A percentile compares a stretch with the other conserved stretches of the same genome.
Evolutionary conservation across 148 eudicot species (phyloP).

Genomic region (Cornus controversa): DNA sequence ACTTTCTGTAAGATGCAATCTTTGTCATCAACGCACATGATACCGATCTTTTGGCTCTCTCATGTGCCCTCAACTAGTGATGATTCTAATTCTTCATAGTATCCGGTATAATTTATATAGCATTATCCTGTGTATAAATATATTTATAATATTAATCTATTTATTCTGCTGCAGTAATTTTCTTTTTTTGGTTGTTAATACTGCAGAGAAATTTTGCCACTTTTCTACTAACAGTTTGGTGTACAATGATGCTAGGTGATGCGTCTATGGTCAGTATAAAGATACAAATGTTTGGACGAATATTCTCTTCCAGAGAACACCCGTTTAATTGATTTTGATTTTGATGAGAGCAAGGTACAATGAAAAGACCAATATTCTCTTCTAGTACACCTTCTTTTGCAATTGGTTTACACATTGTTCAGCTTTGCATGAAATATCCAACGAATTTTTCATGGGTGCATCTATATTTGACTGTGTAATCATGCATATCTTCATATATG

Average conservation of each 20-base stretch:
- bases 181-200: too few relatives aligned
- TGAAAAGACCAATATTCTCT: neutral
- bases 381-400: neutral
- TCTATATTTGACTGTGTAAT: neutral
- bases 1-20: neutral
- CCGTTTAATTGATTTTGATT: conserved; percentile 78
- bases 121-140: neutral
- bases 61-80: neutral
- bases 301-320: conserved; percentile 51
- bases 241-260: conserved; percentile 50
- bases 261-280: conserved; percentile 87
- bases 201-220: neutral
- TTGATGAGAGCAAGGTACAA: conserved; percentile 88
- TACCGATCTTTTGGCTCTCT: conserved; percentile 6
- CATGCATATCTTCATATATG: neutral
- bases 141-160: too few relatives aligned
- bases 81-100: too few relatives aligned
- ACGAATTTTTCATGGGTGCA: neutral
- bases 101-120: neutral
- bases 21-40: neutral
- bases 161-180: too few relatives aligned
- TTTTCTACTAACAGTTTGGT: neutral
- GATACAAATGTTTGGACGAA: conserved; percentile 71
- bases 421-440: neutral
- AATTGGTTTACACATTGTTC: neutral